Conservation (phyloP, 768 basidiomycete genomes). For the Cubamyces lactineus region DNA sequence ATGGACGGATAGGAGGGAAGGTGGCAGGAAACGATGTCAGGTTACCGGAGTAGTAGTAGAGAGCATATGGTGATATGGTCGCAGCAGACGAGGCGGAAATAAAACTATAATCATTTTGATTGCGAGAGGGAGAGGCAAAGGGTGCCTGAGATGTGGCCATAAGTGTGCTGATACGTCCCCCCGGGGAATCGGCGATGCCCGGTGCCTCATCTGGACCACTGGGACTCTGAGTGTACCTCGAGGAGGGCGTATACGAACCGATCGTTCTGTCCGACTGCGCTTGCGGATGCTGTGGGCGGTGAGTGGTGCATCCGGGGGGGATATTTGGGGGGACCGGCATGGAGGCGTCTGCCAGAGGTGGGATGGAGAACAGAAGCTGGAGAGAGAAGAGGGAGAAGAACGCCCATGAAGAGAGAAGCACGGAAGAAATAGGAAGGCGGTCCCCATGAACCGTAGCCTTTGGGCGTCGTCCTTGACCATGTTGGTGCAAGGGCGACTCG, state of each 20-base stretch:
- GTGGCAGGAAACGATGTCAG: not conserved
- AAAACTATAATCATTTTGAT: not conserved
- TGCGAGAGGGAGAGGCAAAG: not conserved
- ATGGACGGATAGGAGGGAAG: constrained; percentile 1
- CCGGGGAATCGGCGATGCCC: constrained; percentile 21
- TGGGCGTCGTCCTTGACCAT: too few species aligned
- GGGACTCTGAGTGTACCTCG: constrained; percentile 7
- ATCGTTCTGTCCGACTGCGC: too few species aligned
- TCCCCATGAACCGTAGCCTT: not conserved
- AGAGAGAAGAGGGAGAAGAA: not conserved
- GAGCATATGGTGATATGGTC: constrained; percentile 6
- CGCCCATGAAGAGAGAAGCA: not conserved
- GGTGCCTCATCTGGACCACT: constrained; percentile 16
- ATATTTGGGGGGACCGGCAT: too few species aligned
- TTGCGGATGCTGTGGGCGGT: too few species aligned
- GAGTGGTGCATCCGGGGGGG: too few species aligned
- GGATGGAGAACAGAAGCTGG: not conserved
- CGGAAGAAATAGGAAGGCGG: constrained; percentile 8
- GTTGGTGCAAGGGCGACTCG: too few species aligned
- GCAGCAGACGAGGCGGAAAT: not conserved
- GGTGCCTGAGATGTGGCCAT: constrained; percentile 22
- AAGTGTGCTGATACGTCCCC: constrained; percentile 10
- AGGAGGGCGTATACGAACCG: not conserved
- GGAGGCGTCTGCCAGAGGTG: not conserved
- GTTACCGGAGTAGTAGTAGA: not conserved